Conservation (phyloP, 2,329 filamentous ascomycete genomes). For the Monosporascus sp. region DNA sequence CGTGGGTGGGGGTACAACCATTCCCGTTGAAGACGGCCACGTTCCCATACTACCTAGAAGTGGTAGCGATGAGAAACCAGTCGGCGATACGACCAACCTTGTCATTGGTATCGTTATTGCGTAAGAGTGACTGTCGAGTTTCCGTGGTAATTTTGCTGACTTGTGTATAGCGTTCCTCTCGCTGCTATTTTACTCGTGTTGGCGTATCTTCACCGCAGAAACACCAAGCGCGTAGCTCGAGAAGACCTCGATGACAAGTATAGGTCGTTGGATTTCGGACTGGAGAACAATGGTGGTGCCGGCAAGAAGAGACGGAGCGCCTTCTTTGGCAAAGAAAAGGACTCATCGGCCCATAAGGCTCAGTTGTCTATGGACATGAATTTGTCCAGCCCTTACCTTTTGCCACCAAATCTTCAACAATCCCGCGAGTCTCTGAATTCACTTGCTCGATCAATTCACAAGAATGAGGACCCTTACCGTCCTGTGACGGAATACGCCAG, state of each 20-base stretch:
- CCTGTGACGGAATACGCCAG: conserved; percentile 51
- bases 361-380: conserved; percentile 70
- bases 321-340: conserved; percentile 53
- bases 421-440: conserved; percentile 86
- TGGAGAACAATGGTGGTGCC: conserved; percentile 46
- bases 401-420: conserved; percentile 73
- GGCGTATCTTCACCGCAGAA: conserved; percentile 73
- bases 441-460: conserved; percentile 68
- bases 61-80: conserved; percentile 56
- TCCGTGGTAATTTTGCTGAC: conserved; percentile 9
- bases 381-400: conserved; percentile 80
- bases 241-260: conserved; percentile 87
- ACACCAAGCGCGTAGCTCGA: conserved; percentile 61
- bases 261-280: conserved; percentile 86
- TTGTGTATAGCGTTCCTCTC: conserved; percentile 63
- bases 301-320: conserved; percentile 38
- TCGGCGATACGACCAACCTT: conserved; percentile 51
- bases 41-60: conserved; percentile 18
- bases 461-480: conserved; percentile 81
- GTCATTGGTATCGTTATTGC: conserved; percentile 64
- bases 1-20: conserved; percentile 6
- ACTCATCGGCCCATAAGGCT: conserved; percentile 34
- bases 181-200: conserved; percentile 61
- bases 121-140: conserved; percentile 47
- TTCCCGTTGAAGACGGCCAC: conserved; percentile 5